Conservation (phyloP, 2,329 filamentous ascomycete species). For the Penicillium sp. region DNA sequence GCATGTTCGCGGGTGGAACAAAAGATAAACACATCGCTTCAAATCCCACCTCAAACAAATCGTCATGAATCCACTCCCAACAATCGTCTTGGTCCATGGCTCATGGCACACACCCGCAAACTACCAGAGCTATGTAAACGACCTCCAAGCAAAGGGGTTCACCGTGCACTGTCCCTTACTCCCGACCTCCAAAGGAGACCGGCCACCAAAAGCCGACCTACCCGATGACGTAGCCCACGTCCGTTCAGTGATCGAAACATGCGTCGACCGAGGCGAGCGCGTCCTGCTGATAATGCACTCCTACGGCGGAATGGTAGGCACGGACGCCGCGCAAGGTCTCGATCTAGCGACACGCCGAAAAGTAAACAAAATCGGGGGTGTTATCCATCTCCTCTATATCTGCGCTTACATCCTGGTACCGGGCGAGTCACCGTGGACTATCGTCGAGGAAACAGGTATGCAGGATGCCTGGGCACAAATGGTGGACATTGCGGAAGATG, state of each 20-base stretch:
- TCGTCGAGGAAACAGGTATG: neutral
- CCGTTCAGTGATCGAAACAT: neutral
- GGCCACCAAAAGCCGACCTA: conserved; percentile 1
- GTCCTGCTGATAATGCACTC: conserved; percentile 28
- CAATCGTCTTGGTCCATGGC: conserved; percentile 19
- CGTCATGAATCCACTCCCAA: neutral
- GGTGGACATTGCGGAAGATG: neutral
- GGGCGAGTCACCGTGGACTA: neutral
- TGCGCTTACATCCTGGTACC: conserved; percentile 22
- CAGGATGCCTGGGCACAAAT: neutral
- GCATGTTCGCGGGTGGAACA: too few relatives aligned
- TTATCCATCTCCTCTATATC: conserved; percentile 24
- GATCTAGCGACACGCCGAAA: conserved; percentile 8
- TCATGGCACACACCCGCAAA: conserved; percentile 22
- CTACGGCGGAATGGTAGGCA: conserved; percentile 28
- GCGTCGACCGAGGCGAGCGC: conserved; percentile 10
- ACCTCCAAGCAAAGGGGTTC: conserved; percentile 17
- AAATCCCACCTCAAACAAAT: too few relatives aligned
- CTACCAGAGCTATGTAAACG: conserved; percentile 15
- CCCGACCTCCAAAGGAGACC: conserved; percentile 15
- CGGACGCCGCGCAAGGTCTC: conserved; percentile 21
- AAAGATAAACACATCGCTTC: too few relatives aligned
- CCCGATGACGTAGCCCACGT: neutral
- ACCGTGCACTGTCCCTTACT: conserved; percentile 21
- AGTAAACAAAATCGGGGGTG: conserved; percentile 13